Evolutionary conservation across 495 filamentous ascomycete species (phyloP), one percentile per base, ranked within the genome.

Genomic region (Sordaria brevicollis): DNA sequence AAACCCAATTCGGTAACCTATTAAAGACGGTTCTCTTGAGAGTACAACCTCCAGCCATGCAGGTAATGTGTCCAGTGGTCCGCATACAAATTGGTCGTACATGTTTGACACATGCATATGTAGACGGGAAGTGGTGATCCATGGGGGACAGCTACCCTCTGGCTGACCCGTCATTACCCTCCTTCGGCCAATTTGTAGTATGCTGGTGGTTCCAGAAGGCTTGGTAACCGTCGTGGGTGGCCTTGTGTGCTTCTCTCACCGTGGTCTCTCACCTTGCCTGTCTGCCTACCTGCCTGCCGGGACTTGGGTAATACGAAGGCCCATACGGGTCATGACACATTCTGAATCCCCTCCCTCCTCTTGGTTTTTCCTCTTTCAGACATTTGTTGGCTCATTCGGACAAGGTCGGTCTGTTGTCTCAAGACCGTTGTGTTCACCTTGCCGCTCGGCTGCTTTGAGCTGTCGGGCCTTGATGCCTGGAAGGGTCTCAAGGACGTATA

Each of bases 401-500:
- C 5, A 13, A 31, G 49, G 25, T 21, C 49, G 25, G 49, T 62
- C 49, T 62, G 25, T 25, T 62, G 49, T 62, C 49, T 57, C 49
- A 57, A 57, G 49, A 31, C 49, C 49, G 10, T 57, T 11, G 25
- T 17, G 25, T 57, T 25, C 4, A 11, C 37, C 19, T 68, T 15
- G 37, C 67, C 19, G 35, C 25, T 39, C 35, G n/a, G 21, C 29
- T 68, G 17, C 67, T 57, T 57, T 65, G 35, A 68, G 9, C 36
- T 31, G 35, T 25, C 38, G 35, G 11, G 7, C 37, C 38, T 57
- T 57, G 37, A 68, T 68, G 19, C 67, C 67, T 33, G 67, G 37
- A 21, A 68, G 35, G 8, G 67, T 68, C 34, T 71, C 66, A 29
- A 71, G 66, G 21, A 68, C 21, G 31, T 62, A 66, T 21, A 65